A percentile compares a stretch with the other conserved stretches of the same genome.
Conservation (phyloP, 2,329 filamentous ascomycete species). For the Neopestalotiopsis clavispora region DNA sequence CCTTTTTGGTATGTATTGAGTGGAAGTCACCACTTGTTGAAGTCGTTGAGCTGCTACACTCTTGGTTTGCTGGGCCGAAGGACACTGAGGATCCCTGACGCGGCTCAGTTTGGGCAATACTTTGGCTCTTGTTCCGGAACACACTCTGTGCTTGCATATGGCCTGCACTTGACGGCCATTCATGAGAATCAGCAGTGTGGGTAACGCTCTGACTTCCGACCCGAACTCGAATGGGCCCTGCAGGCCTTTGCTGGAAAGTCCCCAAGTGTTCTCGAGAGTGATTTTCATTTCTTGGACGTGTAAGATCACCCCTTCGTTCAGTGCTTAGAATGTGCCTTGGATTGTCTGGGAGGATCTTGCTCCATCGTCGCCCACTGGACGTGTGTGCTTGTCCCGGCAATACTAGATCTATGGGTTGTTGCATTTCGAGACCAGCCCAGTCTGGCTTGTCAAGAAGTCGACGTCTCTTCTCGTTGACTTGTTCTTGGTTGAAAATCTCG, state of each 20-base stretch:
- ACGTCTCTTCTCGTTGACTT: constrained; percentile 30
- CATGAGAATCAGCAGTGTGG: background rate
- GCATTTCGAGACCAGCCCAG: constrained; percentile 39
- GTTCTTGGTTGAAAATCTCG: constrained; percentile 6
- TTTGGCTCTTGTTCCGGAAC: background rate
- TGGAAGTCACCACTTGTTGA: background rate
- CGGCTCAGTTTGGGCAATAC: background rate
- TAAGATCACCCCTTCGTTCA: background rate
- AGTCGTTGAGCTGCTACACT: background rate
- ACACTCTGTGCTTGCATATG: background rate
- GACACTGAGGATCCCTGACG: background rate
- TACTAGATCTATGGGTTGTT: constrained; percentile 37
- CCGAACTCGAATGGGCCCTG: constrained; percentile 34
- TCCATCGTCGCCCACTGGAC: constrained; percentile 29
- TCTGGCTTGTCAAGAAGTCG: constrained; percentile 37
- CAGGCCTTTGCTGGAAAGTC: background rate
- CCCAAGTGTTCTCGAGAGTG: background rate
- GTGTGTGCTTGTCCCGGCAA: constrained; percentile 30
- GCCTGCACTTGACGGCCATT: background rate
- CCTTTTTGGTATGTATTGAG: background rate
- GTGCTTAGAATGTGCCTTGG: background rate
- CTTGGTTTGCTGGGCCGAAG: background rate
- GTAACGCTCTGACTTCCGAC: constrained; percentile 31
- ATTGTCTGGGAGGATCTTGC: constrained; percentile 20
- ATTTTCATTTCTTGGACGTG: background rate